phyloP scores from a whole-genome alignment of 345 rosid species.

The Jatropha curcas region DNA sequence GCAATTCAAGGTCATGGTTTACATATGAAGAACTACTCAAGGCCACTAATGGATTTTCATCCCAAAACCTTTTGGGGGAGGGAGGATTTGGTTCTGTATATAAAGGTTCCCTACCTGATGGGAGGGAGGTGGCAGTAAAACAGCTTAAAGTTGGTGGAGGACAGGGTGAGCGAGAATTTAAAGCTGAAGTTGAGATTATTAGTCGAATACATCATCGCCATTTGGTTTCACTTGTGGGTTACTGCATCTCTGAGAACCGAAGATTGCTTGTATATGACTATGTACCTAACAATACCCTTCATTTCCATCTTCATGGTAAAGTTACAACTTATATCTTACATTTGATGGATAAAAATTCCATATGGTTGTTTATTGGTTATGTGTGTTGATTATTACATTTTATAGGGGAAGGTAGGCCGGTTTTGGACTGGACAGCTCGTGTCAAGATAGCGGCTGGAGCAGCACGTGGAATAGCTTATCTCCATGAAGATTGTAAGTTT shows the following conservation, averaged over 20 bases:
- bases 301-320: constrained; percentile 94
- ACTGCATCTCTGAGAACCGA: constrained; percentile 75
- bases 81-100: constrained; percentile 93
- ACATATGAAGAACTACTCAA: constrained; percentile 64
- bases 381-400: constrained; percentile 16
- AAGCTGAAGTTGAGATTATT: constrained; percentile 91
- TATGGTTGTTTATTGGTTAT: constrained; percentile 10
- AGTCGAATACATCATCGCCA: constrained; percentile 93
- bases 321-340: constrained; percentile 10
- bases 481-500: constrained; percentile 92
- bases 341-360: constrained; percentile 20
- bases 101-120: constrained; percentile 83
- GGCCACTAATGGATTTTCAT: constrained; percentile 80
- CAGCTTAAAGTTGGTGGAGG: constrained; percentile 81
- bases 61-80: constrained; percentile 81
- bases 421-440: constrained; percentile 78
- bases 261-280: constrained; percentile 88
- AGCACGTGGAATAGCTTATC: constrained; percentile 97
- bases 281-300: constrained; percentile 79
- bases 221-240: constrained; percentile 92
- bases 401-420: constrained; percentile 58
- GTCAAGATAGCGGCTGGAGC: constrained; percentile 86
- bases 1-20: constrained; percentile 72
- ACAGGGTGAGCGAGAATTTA: constrained; percentile 93
- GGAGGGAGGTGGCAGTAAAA: constrained; percentile 83